These are phyloP conservation scores for Candida methanosorbosa DNA, from an alignment of 805 yeast genomes.

Conservation along the genomic window DNA sequence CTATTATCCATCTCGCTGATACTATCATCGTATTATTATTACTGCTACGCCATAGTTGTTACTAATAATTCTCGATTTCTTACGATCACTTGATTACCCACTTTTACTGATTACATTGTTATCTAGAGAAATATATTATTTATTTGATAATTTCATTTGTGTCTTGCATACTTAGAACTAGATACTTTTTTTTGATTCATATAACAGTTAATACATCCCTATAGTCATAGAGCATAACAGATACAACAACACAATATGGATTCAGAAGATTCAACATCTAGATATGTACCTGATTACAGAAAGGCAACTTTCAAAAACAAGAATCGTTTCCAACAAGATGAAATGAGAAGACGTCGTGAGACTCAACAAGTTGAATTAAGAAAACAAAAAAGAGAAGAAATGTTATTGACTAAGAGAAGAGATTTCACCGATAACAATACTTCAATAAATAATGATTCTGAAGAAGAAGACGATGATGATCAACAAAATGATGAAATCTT, in stretches of 20 bases:
- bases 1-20: too few species aligned
- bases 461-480: constrained; percentile 45
- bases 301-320: constrained; percentile 94
- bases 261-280: constrained; percentile 55
- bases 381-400: constrained; percentile 94
- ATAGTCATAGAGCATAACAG: too few species aligned
- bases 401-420: constrained; percentile 90
- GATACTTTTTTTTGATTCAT: too few species aligned
- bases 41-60: too few species aligned
- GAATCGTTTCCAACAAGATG: constrained; percentile 89
- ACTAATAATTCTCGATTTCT: too few species aligned
- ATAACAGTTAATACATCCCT: too few species aligned
- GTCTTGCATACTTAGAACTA: too few species aligned
- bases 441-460: constrained; percentile 25
- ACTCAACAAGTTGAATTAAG: constrained; percentile 94
- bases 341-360: constrained; percentile 95
- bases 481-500: constrained; percentile 20
- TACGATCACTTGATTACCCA: too few species aligned
- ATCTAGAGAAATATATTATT: background rate
- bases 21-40: too few species aligned
- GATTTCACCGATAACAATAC: constrained; percentile 18
- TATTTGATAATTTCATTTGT: too few species aligned
- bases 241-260: constrained; percentile 42
- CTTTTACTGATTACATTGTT: background rate
- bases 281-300: constrained; percentile 95